Evolutionary conservation across 192 early-diverging fungal species (phyloP).

Genomic region (Podila verticillata): DNA sequence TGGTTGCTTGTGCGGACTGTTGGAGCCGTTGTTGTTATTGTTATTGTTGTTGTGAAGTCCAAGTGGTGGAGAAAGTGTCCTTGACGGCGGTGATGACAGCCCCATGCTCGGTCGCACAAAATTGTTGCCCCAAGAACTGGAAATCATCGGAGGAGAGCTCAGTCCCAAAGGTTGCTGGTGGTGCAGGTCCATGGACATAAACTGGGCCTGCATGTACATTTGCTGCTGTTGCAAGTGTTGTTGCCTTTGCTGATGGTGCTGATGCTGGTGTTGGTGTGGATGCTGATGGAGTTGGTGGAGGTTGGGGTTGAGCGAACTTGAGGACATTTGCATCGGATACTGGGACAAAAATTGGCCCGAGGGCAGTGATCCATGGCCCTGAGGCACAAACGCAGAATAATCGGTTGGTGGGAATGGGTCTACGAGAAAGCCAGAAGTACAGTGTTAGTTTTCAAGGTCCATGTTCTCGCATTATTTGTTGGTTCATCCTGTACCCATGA

Average conservation of each 20-base stretch:
- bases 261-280: slow-evolving; percentile 9
- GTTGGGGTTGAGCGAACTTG: slow-evolving; percentile 9
- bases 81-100: slow-evolving; percentile 19
- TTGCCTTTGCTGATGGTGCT: not conserved
- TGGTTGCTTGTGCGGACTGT: slow-evolving; percentile 5
- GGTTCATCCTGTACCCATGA: not conserved
- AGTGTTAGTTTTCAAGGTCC: not conserved
- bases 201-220: slow-evolving; percentile 14
- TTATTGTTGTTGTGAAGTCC: not conserved
- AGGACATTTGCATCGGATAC: slow-evolving; percentile 34
- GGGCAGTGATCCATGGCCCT: slow-evolving; percentile 32
- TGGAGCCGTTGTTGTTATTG: not conserved
- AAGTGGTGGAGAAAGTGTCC: slow-evolving; percentile 10
- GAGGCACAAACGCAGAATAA: slow-evolving; percentile 27
- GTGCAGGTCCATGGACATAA: not conserved
- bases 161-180: slow-evolving; percentile 19
- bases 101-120: slow-evolving; percentile 21
- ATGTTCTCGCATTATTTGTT: too few relatives aligned
- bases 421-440: not conserved
- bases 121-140: slow-evolving; percentile 11
- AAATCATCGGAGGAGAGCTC: slow-evolving; percentile 16
- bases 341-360: slow-evolving; percentile 27
- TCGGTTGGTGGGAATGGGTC: slow-evolving; percentile 35
- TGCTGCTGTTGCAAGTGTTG: slow-evolving; percentile 14
- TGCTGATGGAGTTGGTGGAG: slow-evolving; percentile 12